phyloP scores from a whole-genome alignment of 192 early-diverging fungal species.

The Coemansia sp. region DNA sequence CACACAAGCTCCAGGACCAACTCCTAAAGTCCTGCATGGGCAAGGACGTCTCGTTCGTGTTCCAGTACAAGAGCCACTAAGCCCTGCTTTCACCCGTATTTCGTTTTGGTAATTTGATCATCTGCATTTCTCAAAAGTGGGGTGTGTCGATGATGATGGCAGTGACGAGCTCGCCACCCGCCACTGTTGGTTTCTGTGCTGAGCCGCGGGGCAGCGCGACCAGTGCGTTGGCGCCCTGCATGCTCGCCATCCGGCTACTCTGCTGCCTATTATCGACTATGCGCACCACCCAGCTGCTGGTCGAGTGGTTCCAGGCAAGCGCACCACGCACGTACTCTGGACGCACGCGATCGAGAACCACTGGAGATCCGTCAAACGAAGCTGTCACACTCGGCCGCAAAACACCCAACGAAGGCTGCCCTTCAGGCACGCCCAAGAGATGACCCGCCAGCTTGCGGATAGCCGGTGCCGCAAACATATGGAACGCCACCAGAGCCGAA shows the following conservation, averaged over 20 bases:
- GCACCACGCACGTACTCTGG: constrained; percentile 25
- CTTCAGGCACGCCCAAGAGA: constrained; percentile 22
- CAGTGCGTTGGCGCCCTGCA: constrained; percentile 73
- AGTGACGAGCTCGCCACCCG: constrained; percentile 9
- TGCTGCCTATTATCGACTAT: constrained; percentile 68
- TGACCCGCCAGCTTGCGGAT: constrained; percentile 74
- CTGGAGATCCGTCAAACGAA: no score
- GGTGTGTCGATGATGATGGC: constrained; percentile 30
- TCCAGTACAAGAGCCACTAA: constrained; percentile 69
- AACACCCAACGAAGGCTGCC: constrained; percentile 63
- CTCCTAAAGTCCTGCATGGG: constrained; percentile 58
- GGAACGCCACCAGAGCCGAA: constrained; percentile 82
- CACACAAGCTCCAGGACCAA: constrained; percentile 54
- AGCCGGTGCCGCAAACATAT: constrained; percentile 84
- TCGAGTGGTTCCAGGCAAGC: constrained; percentile 22
- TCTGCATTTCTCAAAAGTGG: neutral
- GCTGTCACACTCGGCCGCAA: constrained; percentile 55
- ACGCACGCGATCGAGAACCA: constrained; percentile 24
- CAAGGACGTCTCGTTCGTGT: constrained; percentile 68
- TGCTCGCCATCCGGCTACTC: constrained; percentile 71
- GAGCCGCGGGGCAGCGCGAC: constrained; percentile 61
- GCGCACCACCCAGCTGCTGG: constrained; percentile 33
- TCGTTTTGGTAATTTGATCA: neutral
- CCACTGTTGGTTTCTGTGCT: constrained; percentile 2
- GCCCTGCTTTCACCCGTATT: neutral